Evolutionary conservation across 176 grass and related monocot species (phyloP), one percentile per base, ranked within the genome.

Genomic region (Eleusine coracana): DNA sequence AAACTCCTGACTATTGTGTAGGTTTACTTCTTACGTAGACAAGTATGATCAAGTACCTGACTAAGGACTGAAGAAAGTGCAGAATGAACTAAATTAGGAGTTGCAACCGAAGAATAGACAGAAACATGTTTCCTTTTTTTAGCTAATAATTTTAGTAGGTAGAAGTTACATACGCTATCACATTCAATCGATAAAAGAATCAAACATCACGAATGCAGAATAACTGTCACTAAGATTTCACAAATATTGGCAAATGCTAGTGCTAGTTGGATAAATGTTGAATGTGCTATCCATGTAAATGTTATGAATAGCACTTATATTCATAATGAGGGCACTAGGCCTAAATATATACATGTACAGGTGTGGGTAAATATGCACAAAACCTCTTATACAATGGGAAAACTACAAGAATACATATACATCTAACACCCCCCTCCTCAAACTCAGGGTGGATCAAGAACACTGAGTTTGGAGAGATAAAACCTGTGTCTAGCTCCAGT

Each of bases 151-250:
- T 66, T 48, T 46, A 72, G 23, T 13, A 77, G 40, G 31, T 34
- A 34, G 2, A 72, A 50, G 58, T 76, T 40, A 34, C 6, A 4
- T 31, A 36, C 2, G 0, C 3, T 69, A 80, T 5, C 10, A 52
- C 41, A 44, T 14, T 84, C 49, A 50, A 27, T 73, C 52, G 71
- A 52, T 64, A 21, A 50, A 56, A 54, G 9, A 68, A 62, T 12
- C 46, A 68, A 59, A 50, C 0, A 50, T 34, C 31, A 63, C 37
- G 51, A 84, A 88, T 72, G 15, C 36, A 62, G 52, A 75, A 44
- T 20, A 66, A 21, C 52, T 25, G 14, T 39, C 14, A 21, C 58
- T 60, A 56, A 56, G 5, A 18, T 60, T 60, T 60, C 56, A 60
- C 56, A 60, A 6, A n/a, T 23, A 25, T 60, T 60, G 56, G 56